These are phyloP conservation scores for Bipolaris victoriae DNA, from an alignment of 2,329 filamentous ascomycete genomes.

Conservation along the genomic window DNA sequence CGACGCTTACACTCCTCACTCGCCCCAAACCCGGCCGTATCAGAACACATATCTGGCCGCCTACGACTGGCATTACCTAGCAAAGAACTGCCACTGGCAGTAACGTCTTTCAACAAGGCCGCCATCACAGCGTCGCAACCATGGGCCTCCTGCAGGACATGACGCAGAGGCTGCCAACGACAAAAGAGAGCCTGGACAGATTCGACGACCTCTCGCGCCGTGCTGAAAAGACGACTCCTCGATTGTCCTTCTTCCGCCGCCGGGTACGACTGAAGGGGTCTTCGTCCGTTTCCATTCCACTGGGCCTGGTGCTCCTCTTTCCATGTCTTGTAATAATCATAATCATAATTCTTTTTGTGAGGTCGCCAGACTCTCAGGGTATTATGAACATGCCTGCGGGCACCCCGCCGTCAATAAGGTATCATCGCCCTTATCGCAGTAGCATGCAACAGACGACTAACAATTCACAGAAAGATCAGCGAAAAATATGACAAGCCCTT, in stretches of 20 bases:
- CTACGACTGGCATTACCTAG: slow-evolving; percentile 22
- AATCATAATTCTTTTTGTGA: slow-evolving; percentile 86
- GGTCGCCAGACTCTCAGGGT: slow-evolving; percentile 82
- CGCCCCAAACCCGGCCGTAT: background rate
- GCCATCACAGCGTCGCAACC: slow-evolving; percentile 9
- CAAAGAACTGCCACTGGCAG: slow-evolving; percentile 24
- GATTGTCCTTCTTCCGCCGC: slow-evolving; percentile 80
- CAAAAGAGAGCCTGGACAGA: slow-evolving; percentile 51
- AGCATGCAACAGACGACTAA: slow-evolving; percentile 19
- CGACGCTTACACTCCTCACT: slow-evolving; percentile 4
- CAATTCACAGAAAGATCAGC: slow-evolving; percentile 78
- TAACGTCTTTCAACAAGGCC: slow-evolving; percentile 15
- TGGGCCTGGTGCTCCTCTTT: slow-evolving; percentile 91
- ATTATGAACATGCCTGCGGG: slow-evolving; percentile 87
- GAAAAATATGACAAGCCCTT: slow-evolving; percentile 98
- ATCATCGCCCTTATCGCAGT: slow-evolving; percentile 28
- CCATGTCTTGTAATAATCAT: slow-evolving; percentile 89
- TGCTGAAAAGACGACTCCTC: slow-evolving; percentile 54
- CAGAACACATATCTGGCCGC: slow-evolving; percentile 2
- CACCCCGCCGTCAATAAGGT: slow-evolving; percentile 88
- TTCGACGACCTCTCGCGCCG: slow-evolving; percentile 53
- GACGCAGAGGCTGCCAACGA: slow-evolving; percentile 54
- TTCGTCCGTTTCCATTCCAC: slow-evolving; percentile 87
- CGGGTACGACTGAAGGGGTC: slow-evolving; percentile 89
- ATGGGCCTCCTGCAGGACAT: slow-evolving; percentile 43